Evolutionary conservation across 495 filamentous ascomycete genomes (phyloP).

Genomic region (Neurospora pannonica): DNA sequence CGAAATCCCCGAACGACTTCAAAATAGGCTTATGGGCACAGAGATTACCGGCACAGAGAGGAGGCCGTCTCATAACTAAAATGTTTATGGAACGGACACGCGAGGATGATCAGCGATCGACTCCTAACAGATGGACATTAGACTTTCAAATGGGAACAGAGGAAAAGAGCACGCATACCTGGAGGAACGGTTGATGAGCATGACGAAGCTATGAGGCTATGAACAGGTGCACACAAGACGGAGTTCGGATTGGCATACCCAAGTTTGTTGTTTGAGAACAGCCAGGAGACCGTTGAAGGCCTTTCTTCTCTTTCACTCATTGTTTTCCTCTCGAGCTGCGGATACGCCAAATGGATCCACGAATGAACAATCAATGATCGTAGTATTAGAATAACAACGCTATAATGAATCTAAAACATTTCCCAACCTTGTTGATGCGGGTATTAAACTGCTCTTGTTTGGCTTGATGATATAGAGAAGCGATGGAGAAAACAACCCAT

Average conservation of each 20-base stretch:
- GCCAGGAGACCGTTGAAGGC: neutral
- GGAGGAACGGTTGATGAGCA: neutral
- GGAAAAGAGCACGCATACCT: neutral
- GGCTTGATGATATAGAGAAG: neutral
- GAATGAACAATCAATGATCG: neutral
- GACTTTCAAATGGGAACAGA: neutral
- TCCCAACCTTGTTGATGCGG: neutral
- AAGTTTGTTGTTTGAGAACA: neutral
- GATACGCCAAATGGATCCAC: neutral
- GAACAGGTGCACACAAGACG: neutral
- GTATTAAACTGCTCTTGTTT: neutral
- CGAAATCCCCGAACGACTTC: too few species aligned
- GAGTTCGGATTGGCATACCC: neutral
- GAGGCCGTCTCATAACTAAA: neutral
- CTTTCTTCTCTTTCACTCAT: too few species aligned
- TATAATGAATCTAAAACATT: neutral
- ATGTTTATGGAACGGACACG: neutral
- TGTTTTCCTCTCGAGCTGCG: neutral
- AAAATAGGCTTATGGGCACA: neutral
- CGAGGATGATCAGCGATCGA: neutral
- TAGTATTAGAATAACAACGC: neutral
- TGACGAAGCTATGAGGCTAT: neutral
- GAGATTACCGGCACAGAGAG: neutral
- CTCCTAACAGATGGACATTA: neutral
- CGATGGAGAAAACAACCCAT: neutral